Evolutionary conservation across 768 basidiomycete genomes (phyloP).

Genomic region (Boletus rubroflammeus): DNA sequence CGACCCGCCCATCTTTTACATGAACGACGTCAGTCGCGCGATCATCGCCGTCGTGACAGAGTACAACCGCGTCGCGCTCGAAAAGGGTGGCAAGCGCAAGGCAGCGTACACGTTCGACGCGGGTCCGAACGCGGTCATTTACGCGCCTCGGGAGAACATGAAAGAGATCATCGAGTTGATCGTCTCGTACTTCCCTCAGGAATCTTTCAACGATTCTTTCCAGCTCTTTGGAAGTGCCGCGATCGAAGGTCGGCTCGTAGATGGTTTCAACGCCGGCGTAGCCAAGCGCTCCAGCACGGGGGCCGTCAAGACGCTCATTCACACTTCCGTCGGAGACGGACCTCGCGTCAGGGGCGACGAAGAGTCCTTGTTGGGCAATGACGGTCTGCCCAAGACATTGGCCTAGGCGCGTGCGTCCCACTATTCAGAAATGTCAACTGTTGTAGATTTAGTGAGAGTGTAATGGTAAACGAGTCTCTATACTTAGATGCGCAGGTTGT

Average conservation of each 20-base stretch:
- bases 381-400: slow-evolving; percentile 66
- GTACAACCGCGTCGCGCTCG: slow-evolving; percentile 79
- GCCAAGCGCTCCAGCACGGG: slow-evolving; percentile 70
- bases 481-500: neutral
- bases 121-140: slow-evolving; percentile 98
- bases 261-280: slow-evolving; percentile 77
- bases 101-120: slow-evolving; percentile 99
- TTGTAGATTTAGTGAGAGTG: neutral
- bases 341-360: slow-evolving; percentile 64
- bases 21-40: slow-evolving; percentile 96
- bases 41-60: slow-evolving; percentile 90
- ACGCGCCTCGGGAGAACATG: slow-evolving; percentile 74
- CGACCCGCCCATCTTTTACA: slow-evolving; percentile 96
- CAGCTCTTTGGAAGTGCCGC: slow-evolving; percentile 47
- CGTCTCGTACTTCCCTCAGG: slow-evolving; percentile 83
- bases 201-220: slow-evolving; percentile 74
- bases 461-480: neutral
- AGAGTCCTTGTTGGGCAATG: slow-evolving; percentile 60
- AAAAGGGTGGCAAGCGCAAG: slow-evolving; percentile 53
- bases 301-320: slow-evolving; percentile 85
- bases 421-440: neutral
- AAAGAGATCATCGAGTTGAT: slow-evolving; percentile 75
- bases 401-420: slow-evolving; percentile 25
- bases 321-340: slow-evolving; percentile 90
- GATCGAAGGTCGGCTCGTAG: slow-evolving; percentile 49